Percentiles rank a stretch among this genome's conserved stretches.
Evolutionary conservation across 768 basidiomycete genomes (phyloP).

Genomic region (Coprinopsis sp.): DNA sequence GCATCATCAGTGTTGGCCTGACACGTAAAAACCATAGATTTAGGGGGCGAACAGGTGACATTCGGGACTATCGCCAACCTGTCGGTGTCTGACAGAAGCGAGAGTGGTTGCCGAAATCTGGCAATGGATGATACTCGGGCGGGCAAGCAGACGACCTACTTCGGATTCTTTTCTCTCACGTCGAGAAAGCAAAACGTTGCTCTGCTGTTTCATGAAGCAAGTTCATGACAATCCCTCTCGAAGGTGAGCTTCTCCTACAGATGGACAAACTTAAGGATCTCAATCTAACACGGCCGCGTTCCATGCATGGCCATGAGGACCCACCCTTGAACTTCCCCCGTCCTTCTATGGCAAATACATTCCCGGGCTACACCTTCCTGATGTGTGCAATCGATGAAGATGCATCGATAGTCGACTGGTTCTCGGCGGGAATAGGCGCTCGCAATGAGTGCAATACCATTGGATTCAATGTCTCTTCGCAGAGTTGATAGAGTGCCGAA

Average conservation of each 20-base stretch:
- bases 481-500: no score
- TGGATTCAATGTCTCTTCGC: no score
- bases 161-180: neutral
- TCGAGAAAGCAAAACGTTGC: no score
- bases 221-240: neutral
- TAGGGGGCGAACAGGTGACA: neutral
- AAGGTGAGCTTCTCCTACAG: neutral
- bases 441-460: no score
- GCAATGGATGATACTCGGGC: neutral
- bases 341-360: neutral
- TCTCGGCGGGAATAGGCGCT: slow-evolving; percentile 1
- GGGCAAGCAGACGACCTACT: neutral
- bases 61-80: neutral
- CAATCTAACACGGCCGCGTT: no score
- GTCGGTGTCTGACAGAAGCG: slow-evolving; percentile 2
- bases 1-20: no score
- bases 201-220: no score
- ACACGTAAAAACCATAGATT: neutral
- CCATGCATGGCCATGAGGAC: no score
- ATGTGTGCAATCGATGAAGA: slow-evolving; percentile 1
- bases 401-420: no score
- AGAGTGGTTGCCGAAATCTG: neutral
- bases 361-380: slow-evolving; percentile 3
- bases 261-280: no score
- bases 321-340: neutral